A percentile compares a stretch with the other conserved stretches of the same genome.
Conservation (phyloP, 2,329 filamentous ascomycete species). For the Fusarium tjaetaba region DNA sequence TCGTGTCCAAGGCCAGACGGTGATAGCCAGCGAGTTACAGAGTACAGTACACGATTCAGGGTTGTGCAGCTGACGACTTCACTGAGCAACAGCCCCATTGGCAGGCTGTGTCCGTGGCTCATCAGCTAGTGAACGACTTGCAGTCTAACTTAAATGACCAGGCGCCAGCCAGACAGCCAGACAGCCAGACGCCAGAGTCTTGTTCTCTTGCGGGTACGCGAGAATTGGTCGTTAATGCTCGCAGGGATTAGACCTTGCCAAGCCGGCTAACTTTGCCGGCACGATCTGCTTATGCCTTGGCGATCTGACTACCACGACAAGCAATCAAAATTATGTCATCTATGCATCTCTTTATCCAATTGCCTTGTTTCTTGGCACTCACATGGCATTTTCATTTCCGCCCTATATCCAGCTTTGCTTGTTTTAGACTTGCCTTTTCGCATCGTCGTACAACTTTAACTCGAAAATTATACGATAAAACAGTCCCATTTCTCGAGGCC, state of each 20-base stretch:
- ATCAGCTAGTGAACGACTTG: neutral
- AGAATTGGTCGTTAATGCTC: conserved; percentile 5
- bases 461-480: neutral
- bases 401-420: conserved; percentile 8
- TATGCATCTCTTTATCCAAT: conserved; percentile 18
- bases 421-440: neutral
- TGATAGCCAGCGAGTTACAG: neutral
- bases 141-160: neutral
- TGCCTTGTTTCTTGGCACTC: conserved; percentile 8
- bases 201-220: conserved; percentile 1
- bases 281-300: conserved; percentile 36
- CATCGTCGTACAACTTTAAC: neutral
- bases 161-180: neutral
- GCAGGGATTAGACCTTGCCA: conserved; percentile 28
- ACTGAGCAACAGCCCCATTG: neutral
- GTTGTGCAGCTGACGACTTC: neutral
- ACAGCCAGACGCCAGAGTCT: neutral
- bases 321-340: conserved; percentile 19
- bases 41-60: conserved; percentile 9
- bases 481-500: neutral
- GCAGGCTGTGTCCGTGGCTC: neutral
- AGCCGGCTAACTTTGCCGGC: conserved; percentile 41
- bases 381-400: neutral
- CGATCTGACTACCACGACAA: conserved; percentile 15
- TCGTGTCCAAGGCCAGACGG: neutral